Evolutionary conservation across 2,329 filamentous ascomycete genomes (phyloP).

Genomic region (Huntiella moniliformis): DNA sequence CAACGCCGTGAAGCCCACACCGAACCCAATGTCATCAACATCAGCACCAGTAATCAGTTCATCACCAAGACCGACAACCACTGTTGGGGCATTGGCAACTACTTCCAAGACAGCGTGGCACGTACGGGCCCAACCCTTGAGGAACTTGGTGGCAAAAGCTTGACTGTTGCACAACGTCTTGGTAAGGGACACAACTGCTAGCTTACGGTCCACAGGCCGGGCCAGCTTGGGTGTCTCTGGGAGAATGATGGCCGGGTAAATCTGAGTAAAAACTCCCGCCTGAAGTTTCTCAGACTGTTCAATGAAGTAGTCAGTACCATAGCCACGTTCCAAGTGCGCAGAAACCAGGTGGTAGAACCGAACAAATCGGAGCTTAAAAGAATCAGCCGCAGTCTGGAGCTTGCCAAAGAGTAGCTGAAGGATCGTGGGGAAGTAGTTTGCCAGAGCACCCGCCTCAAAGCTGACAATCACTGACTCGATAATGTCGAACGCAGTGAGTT

Average conservation of each 20-base stretch:
- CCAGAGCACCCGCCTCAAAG: constrained; percentile 48
- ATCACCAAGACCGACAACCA: constrained; percentile 45
- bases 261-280: constrained; percentile 56
- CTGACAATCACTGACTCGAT: constrained; percentile 60
- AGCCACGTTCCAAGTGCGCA: constrained; percentile 56
- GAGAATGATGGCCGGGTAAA: constrained; percentile 77
- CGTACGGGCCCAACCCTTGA: constrained; percentile 81
- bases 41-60: constrained; percentile 74
- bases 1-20: constrained; percentile 80
- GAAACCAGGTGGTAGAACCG: constrained; percentile 89
- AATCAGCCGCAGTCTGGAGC: constrained; percentile 52
- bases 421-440: constrained; percentile 63
- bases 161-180: constrained; percentile 78
- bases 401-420: constrained; percentile 65
- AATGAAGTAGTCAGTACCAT: constrained; percentile 86
- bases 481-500: constrained; percentile 74
- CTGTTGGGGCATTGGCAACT: constrained; percentile 65
- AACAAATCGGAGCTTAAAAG: constrained; percentile 70
- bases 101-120: constrained; percentile 79
- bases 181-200: constrained; percentile 78
- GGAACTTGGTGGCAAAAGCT: constrained; percentile 63
- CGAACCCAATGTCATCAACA: constrained; percentile 87
- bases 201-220: constrained; percentile 77
- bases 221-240: constrained; percentile 76
- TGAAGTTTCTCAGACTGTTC: constrained; percentile 67